Evolutionary conservation across 371 early-diverging fungal genomes (phyloP).

Genomic region (Syncephalastrum racemosum): DNA sequence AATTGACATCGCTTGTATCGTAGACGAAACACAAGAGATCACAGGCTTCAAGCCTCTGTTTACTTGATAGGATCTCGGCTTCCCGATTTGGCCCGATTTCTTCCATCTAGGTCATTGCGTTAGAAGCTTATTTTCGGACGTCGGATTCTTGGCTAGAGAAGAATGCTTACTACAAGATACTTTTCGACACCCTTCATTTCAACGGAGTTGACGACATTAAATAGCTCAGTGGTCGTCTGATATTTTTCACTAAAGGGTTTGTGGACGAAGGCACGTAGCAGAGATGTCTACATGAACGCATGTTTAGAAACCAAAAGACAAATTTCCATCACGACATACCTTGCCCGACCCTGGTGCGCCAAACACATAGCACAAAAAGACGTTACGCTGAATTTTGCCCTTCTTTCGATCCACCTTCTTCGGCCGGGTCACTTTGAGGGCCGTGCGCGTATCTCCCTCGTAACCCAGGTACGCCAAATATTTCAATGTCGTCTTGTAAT

Average conservation of each 20-base stretch:
- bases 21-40: constrained; percentile 94
- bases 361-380: constrained; percentile 91
- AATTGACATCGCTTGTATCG: constrained; percentile 90
- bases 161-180: constrained; percentile 77
- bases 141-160: neutral
- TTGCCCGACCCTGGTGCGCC: constrained; percentile 95
- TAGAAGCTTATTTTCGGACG: constrained; percentile 1
- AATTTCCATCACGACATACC: constrained; percentile 38
- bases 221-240: constrained; percentile 72
- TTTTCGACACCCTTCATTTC: constrained; percentile 93
- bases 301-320: neutral
- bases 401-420: constrained; percentile 72
- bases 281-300: constrained; percentile 58
- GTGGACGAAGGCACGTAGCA: constrained; percentile 82
- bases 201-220: constrained; percentile 89
- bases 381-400: constrained; percentile 83
- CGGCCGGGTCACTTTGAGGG: constrained; percentile 66
- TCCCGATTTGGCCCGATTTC: constrained; percentile 83
- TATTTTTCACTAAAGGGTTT: constrained; percentile 77
- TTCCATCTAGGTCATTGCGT: constrained; percentile 75
- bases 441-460: constrained; percentile 76
- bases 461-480: constrained; percentile 96
- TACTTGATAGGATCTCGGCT: constrained; percentile 76
- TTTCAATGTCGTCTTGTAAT: constrained; percentile 82
- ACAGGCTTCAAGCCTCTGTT: constrained; percentile 78